Base-by-base conservation (phyloP, 768 basidiomycete genomes). In the Tulasnella sp. region DNA sequence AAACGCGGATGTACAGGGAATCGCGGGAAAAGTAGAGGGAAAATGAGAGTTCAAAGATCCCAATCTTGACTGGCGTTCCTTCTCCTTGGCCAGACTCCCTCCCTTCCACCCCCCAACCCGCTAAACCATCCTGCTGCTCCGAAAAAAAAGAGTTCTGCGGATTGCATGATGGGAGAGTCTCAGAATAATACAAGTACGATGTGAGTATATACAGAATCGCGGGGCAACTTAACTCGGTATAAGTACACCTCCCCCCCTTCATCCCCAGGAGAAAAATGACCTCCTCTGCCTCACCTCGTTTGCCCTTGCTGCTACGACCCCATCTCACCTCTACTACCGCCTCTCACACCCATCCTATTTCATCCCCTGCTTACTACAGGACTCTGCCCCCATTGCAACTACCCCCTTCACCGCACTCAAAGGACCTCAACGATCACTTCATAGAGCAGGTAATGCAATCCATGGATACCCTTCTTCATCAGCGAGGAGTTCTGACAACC, bases 301-400 rank as follows among this genome's bases (percentile, higher is more conserved):
- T 58, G 54, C 68, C 68, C 68, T 37, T 69, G 68, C 34, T 34
- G 29, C 22, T 36, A 25, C 72, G 72, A 74, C 72, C 45, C 29
- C 72, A 74, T 37, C 72, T 74, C 72, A 74, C 72, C 72, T 74
- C 72, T 74, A 29, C 49, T 54, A 40, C 72, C 72, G 54, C 72
- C 52, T 64, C 72, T 37, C 29, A 74, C 40, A 49, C 72, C 40
- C 25, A 40, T 54, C 36, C 68, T 69, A 54, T 49, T 74, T 37
- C 72, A 37, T 36, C 72, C 52, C 52, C 52, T 36, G 52, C 72
- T 37, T 49, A 74, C 52, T 49, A 49, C 72, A 49, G 54, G 54
- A 58, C 54, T 74, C 72, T 74, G 49, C 72, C 45, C 45, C 42
- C 37, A 34, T 64, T 49, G 36, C 36, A 37, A 40, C 72, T 74